Conservation (phyloP, 2,329 filamentous ascomycete genomes). For the Penicillium nordicum region DNA sequence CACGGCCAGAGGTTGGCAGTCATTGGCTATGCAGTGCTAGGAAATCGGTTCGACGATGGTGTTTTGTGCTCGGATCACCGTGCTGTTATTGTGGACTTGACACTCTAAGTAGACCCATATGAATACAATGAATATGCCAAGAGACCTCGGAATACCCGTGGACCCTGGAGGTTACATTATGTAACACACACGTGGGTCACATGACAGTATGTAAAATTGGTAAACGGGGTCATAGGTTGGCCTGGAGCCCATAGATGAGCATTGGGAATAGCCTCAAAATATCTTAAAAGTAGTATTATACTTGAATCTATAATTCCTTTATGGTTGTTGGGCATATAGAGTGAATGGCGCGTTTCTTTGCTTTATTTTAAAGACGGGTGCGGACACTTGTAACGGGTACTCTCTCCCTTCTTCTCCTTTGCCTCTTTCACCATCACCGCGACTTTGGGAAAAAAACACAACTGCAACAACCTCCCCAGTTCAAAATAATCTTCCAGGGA, state of each 20-base stretch:
- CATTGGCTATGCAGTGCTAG: constrained; percentile 51
- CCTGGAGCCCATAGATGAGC: neutral
- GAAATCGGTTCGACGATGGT: constrained; percentile 55
- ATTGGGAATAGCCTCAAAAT: neutral
- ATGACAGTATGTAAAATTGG: constrained; percentile 7
- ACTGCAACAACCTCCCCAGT: constrained; percentile 2
- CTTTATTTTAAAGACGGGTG: constrained; percentile 2
- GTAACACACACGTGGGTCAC: constrained; percentile 2
- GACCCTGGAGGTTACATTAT: neutral
- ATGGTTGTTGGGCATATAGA: neutral
- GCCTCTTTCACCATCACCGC: constrained; percentile 10
- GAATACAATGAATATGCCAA: neutral
- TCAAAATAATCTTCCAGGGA: neutral
- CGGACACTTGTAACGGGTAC: constrained; percentile 11
- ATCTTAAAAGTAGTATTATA: neutral
- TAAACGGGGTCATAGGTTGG: neutral
- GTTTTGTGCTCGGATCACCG: constrained; percentile 56
- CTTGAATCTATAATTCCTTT: neutral
- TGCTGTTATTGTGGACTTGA: constrained; percentile 46
- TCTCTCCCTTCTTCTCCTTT: constrained; percentile 9
- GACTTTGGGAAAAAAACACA: neutral
- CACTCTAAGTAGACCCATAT: neutral
- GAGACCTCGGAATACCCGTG: neutral
- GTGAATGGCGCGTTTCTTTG: constrained; percentile 1
- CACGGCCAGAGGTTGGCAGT: constrained; percentile 38